Evolutionary conservation across 2,329 filamentous ascomycete genomes (phyloP), one percentile per base, ranked within the genome.

Genomic region (Paraphoma sp.): DNA sequence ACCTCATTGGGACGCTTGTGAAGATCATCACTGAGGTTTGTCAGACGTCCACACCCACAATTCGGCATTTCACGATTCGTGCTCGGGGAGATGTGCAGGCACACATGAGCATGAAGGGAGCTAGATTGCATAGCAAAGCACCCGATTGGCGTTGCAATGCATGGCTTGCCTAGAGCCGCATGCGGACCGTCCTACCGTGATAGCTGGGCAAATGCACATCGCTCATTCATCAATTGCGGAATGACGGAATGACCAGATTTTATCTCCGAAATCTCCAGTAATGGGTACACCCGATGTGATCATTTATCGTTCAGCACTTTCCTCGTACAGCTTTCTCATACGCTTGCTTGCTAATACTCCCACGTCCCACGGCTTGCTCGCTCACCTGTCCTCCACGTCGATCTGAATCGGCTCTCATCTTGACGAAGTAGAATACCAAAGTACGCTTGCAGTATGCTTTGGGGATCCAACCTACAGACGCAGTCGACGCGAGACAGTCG

Each of bases 401-500:
- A 5, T 45, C 10, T 18, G 17, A 17, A 23, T 12, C 16, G 36
- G 45, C 40, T 9, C 38, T 42, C 30, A 18, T 41, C 10, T 53
- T 9, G 29, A 23, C 23, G 23, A 23, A 23, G 23, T 14, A 6
- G 14, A 36, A 10, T 6, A 14, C 10, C 33, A 36, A 36, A 3
- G 6, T 14, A 36, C 33, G 10, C 23, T 14, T 36, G 14, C 45
- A 46, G 31, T 41, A 71, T 63, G 53, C 65, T 70, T 65, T 70
- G 68, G 59, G 60, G 69, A 29, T 59, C 59, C 18, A 53, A 62
- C 31, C 51, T 67, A 36, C 48, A 59, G 38, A 49, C 68, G 41
- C 38, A 56, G 18, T 61, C 53, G 42, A 67, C 71, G 42, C 65
- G 63, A 18, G 64, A 72, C 50, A 65, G 54, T 28, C 62, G 58